Evolutionary conservation across 306 rosid species (phyloP).

Genomic region (Rubus idaeus): DNA sequence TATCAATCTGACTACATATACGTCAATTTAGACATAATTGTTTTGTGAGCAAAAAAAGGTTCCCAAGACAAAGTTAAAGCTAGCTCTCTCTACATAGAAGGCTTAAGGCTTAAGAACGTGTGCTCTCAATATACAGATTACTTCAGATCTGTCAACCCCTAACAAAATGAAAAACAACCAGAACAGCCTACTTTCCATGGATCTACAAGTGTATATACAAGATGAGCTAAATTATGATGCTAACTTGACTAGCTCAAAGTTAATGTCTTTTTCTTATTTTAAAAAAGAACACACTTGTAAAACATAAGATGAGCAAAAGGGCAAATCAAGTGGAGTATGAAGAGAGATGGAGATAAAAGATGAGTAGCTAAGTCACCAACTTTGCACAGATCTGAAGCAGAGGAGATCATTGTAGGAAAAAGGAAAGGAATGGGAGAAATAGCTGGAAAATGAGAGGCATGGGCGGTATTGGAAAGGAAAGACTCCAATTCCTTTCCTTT

Average conservation of each 20-base stretch:
- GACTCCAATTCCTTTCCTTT: neutral
- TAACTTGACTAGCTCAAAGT: neutral
- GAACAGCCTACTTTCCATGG: neutral
- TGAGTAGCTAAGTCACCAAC: neutral
- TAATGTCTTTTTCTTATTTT: neutral
- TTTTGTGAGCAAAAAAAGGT: neutral
- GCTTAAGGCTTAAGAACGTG: neutral
- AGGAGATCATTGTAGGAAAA: neutral
- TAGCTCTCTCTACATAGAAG: neutral
- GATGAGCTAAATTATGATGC: neutral
- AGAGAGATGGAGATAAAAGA: no score
- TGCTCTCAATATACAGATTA: neutral
- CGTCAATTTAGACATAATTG: no score
- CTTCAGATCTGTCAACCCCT: neutral
- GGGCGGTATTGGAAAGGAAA: neutral
- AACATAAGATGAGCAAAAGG: neutral
- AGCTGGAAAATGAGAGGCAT: constrained; percentile 2
- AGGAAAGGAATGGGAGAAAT: constrained; percentile 1
- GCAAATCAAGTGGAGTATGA: neutral
- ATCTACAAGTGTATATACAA: neutral
- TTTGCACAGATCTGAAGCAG: neutral
- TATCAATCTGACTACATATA: no score
- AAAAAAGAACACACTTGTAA: neutral
- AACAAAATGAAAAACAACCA: neutral
- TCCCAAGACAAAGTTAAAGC: neutral